These are phyloP conservation scores for Fusarium sp. DNA, from an alignment of 2,329 filamentous ascomycete genomes.

Conservation along the genomic window DNA sequence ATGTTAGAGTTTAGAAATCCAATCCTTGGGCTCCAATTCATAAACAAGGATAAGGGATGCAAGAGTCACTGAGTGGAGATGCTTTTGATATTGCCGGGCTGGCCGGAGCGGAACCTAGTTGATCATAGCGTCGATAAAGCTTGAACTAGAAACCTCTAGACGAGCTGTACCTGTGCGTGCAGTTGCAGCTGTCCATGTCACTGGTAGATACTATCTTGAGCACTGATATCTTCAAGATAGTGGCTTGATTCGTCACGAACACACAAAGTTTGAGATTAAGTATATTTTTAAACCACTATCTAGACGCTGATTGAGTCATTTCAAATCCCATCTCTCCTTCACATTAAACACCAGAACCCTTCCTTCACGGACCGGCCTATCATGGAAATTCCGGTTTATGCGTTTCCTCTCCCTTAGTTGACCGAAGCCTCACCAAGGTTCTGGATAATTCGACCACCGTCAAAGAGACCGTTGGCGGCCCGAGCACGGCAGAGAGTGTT, in stretches of 20 bases:
- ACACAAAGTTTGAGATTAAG: background rate
- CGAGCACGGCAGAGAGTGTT: slow-evolving; percentile 16
- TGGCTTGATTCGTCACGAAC: background rate
- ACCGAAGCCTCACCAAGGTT: slow-evolving; percentile 6
- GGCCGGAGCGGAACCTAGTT: slow-evolving; percentile 25
- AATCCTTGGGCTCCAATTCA: slow-evolving; percentile 25
- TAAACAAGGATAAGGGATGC: background rate
- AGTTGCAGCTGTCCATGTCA: background rate
- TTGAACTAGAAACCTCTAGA: slow-evolving; percentile 31
- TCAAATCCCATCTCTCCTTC: background rate
- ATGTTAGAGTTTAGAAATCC: slow-evolving; percentile 29
- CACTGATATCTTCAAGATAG: background rate
- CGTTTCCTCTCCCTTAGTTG: background rate
- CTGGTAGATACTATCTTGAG: background rate
- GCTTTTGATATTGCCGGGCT: slow-evolving; percentile 31
- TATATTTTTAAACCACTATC: slow-evolving; percentile 7
- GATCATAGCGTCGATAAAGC: slow-evolving; percentile 35
- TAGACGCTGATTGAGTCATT: background rate
- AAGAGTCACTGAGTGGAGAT: background rate
- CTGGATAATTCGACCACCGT: slow-evolving; percentile 14
- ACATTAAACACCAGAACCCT: background rate
- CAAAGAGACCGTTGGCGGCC: slow-evolving; percentile 1
- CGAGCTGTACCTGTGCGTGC: background rate
- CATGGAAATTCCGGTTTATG: background rate
- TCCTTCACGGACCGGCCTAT: background rate